Percentiles rank a stretch among this genome's conserved stretches.
Evolutionary conservation across 495 filamentous ascomycete genomes (phyloP).

Genomic region (Penicillium angulare): DNA sequence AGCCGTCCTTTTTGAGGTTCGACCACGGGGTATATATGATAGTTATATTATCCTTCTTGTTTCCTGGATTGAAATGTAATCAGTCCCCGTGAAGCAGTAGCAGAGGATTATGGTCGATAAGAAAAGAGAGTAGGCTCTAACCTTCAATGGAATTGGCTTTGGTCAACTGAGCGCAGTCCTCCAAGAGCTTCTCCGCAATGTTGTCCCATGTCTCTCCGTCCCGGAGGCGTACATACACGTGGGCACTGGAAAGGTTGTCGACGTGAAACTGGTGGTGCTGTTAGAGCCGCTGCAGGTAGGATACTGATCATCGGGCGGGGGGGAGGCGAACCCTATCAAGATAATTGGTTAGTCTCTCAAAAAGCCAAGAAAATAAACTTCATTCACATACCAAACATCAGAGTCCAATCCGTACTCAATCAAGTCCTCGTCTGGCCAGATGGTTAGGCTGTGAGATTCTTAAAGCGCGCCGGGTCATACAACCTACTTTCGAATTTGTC

Average conservation of each 20-base stretch:
- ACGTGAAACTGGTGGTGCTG: constrained; percentile 73
- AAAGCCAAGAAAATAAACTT: neutral
- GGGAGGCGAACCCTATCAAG: constrained; percentile 33
- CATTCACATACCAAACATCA: constrained; percentile 77
- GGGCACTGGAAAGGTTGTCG: constrained; percentile 94
- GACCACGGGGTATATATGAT: constrained; percentile 98
- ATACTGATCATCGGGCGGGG: constrained; percentile 2
- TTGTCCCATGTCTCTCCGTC: constrained; percentile 84
- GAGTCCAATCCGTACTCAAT: constrained; percentile 91
- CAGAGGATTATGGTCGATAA: too few species aligned
- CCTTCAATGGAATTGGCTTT: constrained; percentile 99
- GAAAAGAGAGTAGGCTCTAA: constrained; percentile 23
- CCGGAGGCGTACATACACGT: constrained; percentile 85
- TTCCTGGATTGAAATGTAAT: constrained; percentile 52
- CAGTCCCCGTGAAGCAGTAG: too few species aligned
- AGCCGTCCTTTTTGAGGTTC: constrained; percentile 93
- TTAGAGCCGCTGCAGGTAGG: constrained; percentile 16
- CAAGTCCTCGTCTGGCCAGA: constrained; percentile 79
- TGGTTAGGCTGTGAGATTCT: constrained; percentile 22
- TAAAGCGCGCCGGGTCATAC: constrained; percentile 8
- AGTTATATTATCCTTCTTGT: constrained; percentile 97
- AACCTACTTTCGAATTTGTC: constrained; percentile 96
- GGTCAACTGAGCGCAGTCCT: constrained; percentile 89
- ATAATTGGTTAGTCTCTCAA: constrained; percentile 2
- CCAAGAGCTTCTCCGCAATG: constrained; percentile 71